phyloP scores from a whole-genome alignment of 306 rosid species.

The Dryas alaskensis region DNA sequence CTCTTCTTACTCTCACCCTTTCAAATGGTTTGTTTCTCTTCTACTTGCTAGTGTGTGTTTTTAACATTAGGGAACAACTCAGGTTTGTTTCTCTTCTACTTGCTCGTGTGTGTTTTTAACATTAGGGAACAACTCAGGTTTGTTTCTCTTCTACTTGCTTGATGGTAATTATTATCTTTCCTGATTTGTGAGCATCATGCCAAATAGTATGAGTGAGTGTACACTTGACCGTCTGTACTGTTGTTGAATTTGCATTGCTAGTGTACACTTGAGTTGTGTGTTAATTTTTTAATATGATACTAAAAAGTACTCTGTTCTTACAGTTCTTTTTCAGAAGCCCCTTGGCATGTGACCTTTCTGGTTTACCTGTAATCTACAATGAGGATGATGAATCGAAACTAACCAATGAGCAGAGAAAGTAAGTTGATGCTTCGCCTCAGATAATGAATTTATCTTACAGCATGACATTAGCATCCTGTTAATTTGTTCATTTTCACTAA shows the following conservation, averaged over 20 bases:
- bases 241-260: slow-evolving; percentile 13
- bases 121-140: background rate
- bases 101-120: background rate
- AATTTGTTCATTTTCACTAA: background rate
- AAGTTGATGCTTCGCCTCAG: slow-evolving; percentile 27
- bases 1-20: background rate
- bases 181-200: background rate
- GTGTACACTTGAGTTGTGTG: background rate
- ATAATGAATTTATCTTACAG: background rate
- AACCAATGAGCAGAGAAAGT: slow-evolving; percentile 63
- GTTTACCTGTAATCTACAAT: slow-evolving; percentile 49
- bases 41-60: background rate
- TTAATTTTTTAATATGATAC: slow-evolving; percentile 11
- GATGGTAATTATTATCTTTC: background rate
- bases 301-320: slow-evolving; percentile 21
- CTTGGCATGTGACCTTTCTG: slow-evolving; percentile 71
- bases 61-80: background rate
- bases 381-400: slow-evolving; percentile 46
- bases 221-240: background rate
- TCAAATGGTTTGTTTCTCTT: background rate
- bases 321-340: slow-evolving; percentile 90
- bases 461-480: background rate
- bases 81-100: background rate
- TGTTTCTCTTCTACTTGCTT: background rate
- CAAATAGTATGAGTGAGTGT: background rate